phyloP scores from a whole-genome alignment of 2,329 filamentous ascomycete species.

The Fusarium verrucosum region DNA sequence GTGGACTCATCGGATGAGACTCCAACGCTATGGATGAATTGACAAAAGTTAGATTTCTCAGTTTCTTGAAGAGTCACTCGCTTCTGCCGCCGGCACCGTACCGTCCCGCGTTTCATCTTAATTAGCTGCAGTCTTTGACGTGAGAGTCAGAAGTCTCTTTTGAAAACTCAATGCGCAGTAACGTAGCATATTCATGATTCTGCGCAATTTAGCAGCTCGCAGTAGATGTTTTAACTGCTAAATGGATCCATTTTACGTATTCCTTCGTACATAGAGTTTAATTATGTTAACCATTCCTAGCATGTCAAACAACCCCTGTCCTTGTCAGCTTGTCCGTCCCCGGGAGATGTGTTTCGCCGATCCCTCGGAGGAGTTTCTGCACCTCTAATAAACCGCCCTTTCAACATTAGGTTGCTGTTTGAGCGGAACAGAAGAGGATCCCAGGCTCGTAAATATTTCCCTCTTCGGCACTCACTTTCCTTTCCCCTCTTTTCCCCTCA shows the following conservation, averaged over 20 bases:
- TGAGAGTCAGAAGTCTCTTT: slow-evolving; percentile 7
- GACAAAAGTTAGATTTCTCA: background rate
- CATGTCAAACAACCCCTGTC: slow-evolving; percentile 6
- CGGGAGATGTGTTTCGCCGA: slow-evolving; percentile 17
- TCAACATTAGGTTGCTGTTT: background rate
- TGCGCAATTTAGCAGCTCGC: background rate
- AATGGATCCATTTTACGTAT: background rate
- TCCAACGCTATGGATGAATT: background rate
- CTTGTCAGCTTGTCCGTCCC: background rate
- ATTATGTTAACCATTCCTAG: background rate
- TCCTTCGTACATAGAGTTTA: background rate
- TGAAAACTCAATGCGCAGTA: slow-evolving; percentile 14
- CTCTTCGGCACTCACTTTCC: background rate
- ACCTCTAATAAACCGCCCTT: background rate
- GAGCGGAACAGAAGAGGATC: background rate
- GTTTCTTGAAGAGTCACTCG: background rate
- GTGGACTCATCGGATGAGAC: background rate
- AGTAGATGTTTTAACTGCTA: background rate
- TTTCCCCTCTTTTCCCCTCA: background rate
- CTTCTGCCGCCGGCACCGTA: background rate
- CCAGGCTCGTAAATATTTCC: slow-evolving; percentile 6
- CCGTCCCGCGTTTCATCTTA: slow-evolving; percentile 9
- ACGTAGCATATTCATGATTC: background rate
- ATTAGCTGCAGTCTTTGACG: background rate
- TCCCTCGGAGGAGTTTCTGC: slow-evolving; percentile 7